Percentiles rank a stretch among this genome's conserved stretches.
phyloP scores from a whole-genome alignment of 2,329 filamentous ascomycete species.

The Colletotrichum godetiae region DNA sequence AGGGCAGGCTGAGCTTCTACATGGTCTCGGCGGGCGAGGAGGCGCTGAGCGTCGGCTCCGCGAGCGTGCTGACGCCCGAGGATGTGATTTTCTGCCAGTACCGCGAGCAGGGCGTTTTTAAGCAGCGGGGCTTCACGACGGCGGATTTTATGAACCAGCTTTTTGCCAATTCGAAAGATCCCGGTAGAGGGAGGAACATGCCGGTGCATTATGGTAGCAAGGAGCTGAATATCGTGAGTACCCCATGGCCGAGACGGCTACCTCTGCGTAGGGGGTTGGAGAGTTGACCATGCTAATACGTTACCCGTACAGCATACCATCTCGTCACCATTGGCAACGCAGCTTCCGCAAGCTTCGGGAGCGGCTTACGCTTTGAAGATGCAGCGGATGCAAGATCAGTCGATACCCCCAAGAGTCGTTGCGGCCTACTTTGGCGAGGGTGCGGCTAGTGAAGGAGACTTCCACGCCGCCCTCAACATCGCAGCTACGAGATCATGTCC shows the following conservation, averaged over 20 bases:
- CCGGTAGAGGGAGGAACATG: conserved; percentile 91
- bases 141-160: conserved; percentile 96
- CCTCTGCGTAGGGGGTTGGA: neutral
- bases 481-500: conserved; percentile 90
- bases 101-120: conserved; percentile 90
- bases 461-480: conserved; percentile 91
- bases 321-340: conserved; percentile 84
- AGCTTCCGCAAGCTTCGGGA: conserved; percentile 88
- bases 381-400: conserved; percentile 78
- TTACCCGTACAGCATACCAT: conserved; percentile 75
- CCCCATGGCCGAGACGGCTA: neutral
- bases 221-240: conserved; percentile 82
- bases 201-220: conserved; percentile 94
- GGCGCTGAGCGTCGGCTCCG: conserved; percentile 90
- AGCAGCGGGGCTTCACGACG: conserved; percentile 87
- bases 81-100: conserved; percentile 97
- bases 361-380: conserved; percentile 90
- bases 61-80: conserved; percentile 82
- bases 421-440: conserved; percentile 93
- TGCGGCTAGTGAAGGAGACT: conserved; percentile 90
- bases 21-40: conserved; percentile 97
- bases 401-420: conserved; percentile 74
- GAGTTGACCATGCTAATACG: neutral
- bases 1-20: conserved; percentile 95
- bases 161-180: conserved; percentile 86